Conservation (phyloP, 1,284 basidiomycete species). For the Cutaneotrichosporon daszewskae region DNA sequence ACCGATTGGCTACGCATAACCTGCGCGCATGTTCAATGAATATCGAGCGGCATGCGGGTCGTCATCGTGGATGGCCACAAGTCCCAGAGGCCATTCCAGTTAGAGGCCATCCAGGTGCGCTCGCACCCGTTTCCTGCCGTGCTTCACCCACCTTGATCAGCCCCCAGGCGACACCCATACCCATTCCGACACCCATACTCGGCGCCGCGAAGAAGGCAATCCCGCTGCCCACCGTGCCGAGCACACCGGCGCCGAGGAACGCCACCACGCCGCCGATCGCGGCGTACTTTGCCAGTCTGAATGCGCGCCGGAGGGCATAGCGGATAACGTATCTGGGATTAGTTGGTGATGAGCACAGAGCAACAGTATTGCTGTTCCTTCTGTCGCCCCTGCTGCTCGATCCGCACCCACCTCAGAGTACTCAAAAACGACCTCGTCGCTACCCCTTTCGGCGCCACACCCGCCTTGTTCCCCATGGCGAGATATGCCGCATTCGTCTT, state of each 20-base stretch:
- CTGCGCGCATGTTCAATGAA: too few species aligned
- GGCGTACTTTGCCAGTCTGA: conserved; percentile 48
- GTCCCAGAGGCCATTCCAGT: too few species aligned
- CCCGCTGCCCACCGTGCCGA: conserved; percentile 41
- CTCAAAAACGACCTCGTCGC: conserved; percentile 40
- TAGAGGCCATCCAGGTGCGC: too few species aligned
- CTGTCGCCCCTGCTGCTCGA: too few species aligned
- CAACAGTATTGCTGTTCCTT: too few species aligned
- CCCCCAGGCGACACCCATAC: conserved; percentile 37
- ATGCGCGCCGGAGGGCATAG: conserved; percentile 41
- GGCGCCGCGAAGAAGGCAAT: conserved; percentile 45
- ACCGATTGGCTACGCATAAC: too few species aligned
- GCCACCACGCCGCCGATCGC: conserved; percentile 37
- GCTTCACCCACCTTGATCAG: conserved; percentile 33
- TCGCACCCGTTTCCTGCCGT: too few species aligned
- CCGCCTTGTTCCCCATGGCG: conserved; percentile 33
- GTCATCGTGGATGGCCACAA: too few species aligned
- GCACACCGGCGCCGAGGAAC: conserved; percentile 34
- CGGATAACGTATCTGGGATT: conserved; percentile 40
- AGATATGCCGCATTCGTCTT: conserved; percentile 45
- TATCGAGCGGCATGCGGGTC: too few species aligned
- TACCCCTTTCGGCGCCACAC: conserved; percentile 35
- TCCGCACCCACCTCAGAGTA: conserved; percentile 33
- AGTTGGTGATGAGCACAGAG: neutral
- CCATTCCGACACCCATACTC: conserved; percentile 33